Conservation (phyloP, 352 stramenopile genomes). For the Phytopythium helicoides region DNA sequence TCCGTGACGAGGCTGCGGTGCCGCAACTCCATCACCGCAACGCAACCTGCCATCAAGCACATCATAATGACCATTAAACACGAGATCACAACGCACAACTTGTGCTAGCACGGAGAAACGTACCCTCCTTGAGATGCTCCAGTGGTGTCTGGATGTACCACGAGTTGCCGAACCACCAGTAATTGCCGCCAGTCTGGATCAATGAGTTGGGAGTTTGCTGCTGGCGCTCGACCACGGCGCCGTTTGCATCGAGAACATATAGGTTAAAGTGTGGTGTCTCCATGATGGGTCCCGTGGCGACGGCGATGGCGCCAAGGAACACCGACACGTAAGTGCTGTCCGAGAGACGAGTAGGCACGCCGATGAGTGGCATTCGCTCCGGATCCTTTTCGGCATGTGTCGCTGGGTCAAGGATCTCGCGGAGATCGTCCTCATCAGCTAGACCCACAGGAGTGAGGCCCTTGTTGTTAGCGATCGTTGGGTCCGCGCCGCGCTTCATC, state of each 20-base stretch:
- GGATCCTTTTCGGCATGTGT: slow-evolving; percentile 36
- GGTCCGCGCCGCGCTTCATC: slow-evolving; percentile 83
- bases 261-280: slow-evolving; percentile 87
- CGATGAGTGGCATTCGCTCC: slow-evolving; percentile 40
- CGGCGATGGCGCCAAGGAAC: slow-evolving; percentile 75
- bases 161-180: slow-evolving; percentile 90
- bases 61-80: slow-evolving; percentile 1
- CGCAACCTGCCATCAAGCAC: slow-evolving; percentile 49
- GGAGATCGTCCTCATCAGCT: slow-evolving; percentile 74
- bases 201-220: slow-evolving; percentile 84
- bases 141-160: slow-evolving; percentile 85
- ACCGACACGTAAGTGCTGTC: slow-evolving; percentile 88
- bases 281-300: slow-evolving; percentile 84
- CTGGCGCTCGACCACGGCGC: slow-evolving; percentile 59
- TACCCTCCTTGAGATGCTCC: slow-evolving; percentile 86
- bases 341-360: slow-evolving; percentile 47
- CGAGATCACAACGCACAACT: slow-evolving; percentile 3
- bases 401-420: slow-evolving; percentile 66
- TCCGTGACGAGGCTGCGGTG: slow-evolving; percentile 82
- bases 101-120: slow-evolving; percentile 13
- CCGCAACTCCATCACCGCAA: slow-evolving; percentile 85
- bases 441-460: slow-evolving; percentile 66
- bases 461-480: slow-evolving; percentile 71
- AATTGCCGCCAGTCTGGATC: slow-evolving; percentile 83
- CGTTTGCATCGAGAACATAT: slow-evolving; percentile 80